Base-by-base conservation (phyloP, 1,139 yeast genomes). In the Torulaspora pretoriensis region DNA sequence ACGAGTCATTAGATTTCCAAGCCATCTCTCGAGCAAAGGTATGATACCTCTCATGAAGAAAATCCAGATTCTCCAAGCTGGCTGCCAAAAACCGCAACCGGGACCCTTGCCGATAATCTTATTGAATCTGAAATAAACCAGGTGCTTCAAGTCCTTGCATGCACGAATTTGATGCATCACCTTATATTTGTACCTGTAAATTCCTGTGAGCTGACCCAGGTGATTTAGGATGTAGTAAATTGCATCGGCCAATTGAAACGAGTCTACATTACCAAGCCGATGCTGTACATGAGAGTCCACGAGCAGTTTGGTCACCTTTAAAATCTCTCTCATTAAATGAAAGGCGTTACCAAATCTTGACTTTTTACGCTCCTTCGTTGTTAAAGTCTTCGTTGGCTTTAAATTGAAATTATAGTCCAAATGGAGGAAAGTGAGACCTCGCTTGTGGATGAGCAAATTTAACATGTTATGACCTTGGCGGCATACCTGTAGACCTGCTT, bases 81-180 rank as follows among this genome's bases (percentile, higher is more conserved):
- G 98, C 60, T 92, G 98, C 99, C 99, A 94, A 64, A 92, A 87
- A 1, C 99, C 99, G 69, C 95, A 87, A 0, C 99, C 99, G 1
- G 98, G 98, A 1, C 99, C 99, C 62, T 92, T 92, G 0, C 97
- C 97, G 32, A 94, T 85, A 23, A 66, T 59, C 31, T 77, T 74
- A 60, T 94, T 92, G 68, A 94, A 92, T 46, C 83, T 74, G 51
- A 86, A 75, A 61, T 92, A 92, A 1, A 92, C 83, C 9, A 90
- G 81, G 63, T 94, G 98, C 65, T 94, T 92, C 58, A 92, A 70
- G 65, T 94, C 98, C 63, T 92, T 92, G 63, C 97, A 90, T 1
- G 95, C 92, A 40, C 97, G 77, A 35, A 94, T 90, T 65, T 94
- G 99, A 61, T 90, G 97, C 99, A 94, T 94, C 3, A 92, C 97